Conservation (phyloP, 441 rosid species). For the Jatropha multifida region DNA sequence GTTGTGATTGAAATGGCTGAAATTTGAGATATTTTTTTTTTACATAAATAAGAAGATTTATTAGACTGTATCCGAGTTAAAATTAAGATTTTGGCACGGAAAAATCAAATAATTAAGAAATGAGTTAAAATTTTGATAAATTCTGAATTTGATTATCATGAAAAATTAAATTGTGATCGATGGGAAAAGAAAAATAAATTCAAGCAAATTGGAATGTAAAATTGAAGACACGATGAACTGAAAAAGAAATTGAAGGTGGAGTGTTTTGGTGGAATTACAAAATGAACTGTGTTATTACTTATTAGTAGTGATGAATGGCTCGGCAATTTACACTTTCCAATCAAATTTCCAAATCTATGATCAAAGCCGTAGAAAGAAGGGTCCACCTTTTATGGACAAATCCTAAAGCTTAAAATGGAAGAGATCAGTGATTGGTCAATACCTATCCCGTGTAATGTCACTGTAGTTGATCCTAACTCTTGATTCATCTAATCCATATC, state of each 20-base stretch:
- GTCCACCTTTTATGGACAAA: constrained; percentile 1
- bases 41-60: too few relatives aligned
- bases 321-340: background rate
- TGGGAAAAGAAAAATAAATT: too few relatives aligned
- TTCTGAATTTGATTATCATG: too few relatives aligned
- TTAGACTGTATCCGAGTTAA: too few relatives aligned
- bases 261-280: background rate
- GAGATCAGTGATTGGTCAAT: constrained; percentile 6
- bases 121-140: too few relatives aligned
- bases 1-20: too few relatives aligned
- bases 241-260: background rate
- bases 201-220: too few relatives aligned
- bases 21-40: too few relatives aligned
- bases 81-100: too few relatives aligned
- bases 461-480: constrained; percentile 7
- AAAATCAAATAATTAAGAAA: too few relatives aligned
- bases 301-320: background rate
- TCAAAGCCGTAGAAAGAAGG: background rate
- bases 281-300: background rate
- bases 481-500: constrained; percentile 7
- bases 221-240: background rate
- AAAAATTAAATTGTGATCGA: too few relatives aligned
- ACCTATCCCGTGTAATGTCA: constrained; percentile 15
- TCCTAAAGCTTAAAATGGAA: constrained; percentile 14
- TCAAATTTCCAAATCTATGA: background rate